Evolutionary conservation across 225 moss, liverwort and hornwort genomes (phyloP), one percentile per base, ranked within the genome.

Genomic region (Marchantia paleacea): DNA sequence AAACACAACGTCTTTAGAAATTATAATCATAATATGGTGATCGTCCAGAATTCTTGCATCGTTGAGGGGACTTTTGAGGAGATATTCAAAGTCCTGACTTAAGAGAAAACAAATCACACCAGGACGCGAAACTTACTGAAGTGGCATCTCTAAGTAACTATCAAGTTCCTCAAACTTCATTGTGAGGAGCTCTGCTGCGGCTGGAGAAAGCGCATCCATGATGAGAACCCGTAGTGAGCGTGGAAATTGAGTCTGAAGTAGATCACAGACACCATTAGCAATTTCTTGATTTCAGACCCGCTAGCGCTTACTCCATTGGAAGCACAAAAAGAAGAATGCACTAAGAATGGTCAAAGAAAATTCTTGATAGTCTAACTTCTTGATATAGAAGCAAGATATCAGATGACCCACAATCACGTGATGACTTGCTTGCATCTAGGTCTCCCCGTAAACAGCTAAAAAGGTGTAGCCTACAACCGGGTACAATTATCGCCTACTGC

Each of bases 101-200:
- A 0, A n/a, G 9, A 62, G 8, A 62, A 22, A 19, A 62, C 62
- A 8, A 22, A 62, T 39, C 22, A 68, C 29, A 68, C 30, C 12
- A 68, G 12, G 68, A 62, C 18, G 48, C 22, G 48, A 4, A 22
- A 51, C 65, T 78, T 66, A 78, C 78, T 82, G 80, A 53, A 75
- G 74, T n/a, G 60, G 9, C 10, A 67, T 39, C 18, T 84, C 84
- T 65, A 75, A 55, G 12, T 62, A 72, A 55, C 28, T 28, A 31
- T 87, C 81, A 47, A 84, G 29, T 70, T 87, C 84, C 76, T 84
- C 81, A 64, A 84, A 84, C 76, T 80, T 84, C 79, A 76, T 71
- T 0, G 86, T 86, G 39, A 87, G 81, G 6, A 77, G 55, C 65
- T 87, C 75, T 52, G 79, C 81, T 57, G 81, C 84, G 62, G 79